Evolutionary conservation across 805 yeast genomes (phyloP).

Genomic region (Lipomyces yamanashiensis): DNA sequence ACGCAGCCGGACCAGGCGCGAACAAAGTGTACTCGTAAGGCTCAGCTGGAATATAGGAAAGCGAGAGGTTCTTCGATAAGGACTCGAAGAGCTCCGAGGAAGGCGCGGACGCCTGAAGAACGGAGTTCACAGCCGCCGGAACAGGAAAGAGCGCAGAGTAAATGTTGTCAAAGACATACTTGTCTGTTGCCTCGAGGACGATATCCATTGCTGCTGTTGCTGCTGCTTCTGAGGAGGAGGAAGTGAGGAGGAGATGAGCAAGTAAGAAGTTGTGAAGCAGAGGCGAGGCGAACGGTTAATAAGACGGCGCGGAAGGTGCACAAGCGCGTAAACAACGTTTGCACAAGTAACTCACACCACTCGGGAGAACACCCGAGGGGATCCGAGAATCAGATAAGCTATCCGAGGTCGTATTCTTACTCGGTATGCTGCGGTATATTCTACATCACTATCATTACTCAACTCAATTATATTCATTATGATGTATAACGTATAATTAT

Average conservation of each 20-base stretch:
- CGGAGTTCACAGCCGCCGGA: constrained; percentile 24
- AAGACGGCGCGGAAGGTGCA: not conserved
- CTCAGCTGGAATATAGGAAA: constrained; percentile 24
- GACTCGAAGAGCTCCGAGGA: constrained; percentile 51
- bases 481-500: too few species aligned
- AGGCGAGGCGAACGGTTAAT: not conserved
- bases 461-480: too few species aligned
- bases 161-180: constrained; percentile 70
- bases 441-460: not conserved
- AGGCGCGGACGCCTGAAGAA: constrained; percentile 53
- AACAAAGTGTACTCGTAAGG: constrained; percentile 33
- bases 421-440: constrained; percentile 4
- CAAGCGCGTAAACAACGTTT: not conserved
- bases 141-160: constrained; percentile 72
- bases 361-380: not conserved
- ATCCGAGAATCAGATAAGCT: constrained; percentile 13
- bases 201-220: constrained; percentile 71
- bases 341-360: constrained; percentile 9
- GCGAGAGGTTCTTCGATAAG: constrained; percentile 51
- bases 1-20: constrained; percentile 27
- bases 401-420: not conserved
- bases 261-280: not conserved
- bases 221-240: not conserved
- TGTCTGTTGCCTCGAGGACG: constrained; percentile 79
- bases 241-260: not conserved